Evolutionary conservation across 2,329 filamentous ascomycete species (phyloP), one percentile per base, ranked within the genome.

Genomic region (Phaeoacremonium minimum): DNA sequence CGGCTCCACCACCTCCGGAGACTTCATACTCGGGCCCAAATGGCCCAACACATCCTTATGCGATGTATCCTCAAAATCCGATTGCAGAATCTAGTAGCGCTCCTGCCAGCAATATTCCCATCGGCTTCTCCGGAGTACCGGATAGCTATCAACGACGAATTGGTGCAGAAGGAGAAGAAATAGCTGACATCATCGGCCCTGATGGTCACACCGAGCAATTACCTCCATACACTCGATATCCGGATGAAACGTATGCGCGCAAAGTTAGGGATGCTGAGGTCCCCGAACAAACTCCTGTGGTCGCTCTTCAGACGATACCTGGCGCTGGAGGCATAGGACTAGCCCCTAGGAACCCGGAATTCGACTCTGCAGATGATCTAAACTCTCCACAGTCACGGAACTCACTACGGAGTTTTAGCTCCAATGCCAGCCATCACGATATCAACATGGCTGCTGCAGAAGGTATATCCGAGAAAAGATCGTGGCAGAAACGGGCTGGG

Each of bases 191-290:
- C 36, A 83, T 96, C 35, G 89, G 89, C 2, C 86, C 85, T 1
- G 80, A 95, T 51, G 90, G 90, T 2, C 89, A 96, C 54, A 83
- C 85, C 2, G 91, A 97, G 60, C 87, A 95, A 57, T 67, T 96
- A 14, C 91, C 91, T 11, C 91, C 91, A 1, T 97, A 97, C 55
- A 87, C 87, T 12, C 75, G 88, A 56, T 96, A 94, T 59, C 87
- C 90, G 3, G 86, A 94, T 35, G 84, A 87, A 38, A 68, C 68
- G 1, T 82, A 63, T 60, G 74, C 55, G 54, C 75, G 58, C 69
- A 88, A 75, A 51, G 58, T 64, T 33, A 47, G 57, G 14, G 55
- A 58, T 15, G 46, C 53, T n/a, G 48, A 50, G 16, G 49, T 33
- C 43, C 8, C 35, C 45, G 9, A 17, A 31, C 15, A 30, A 35